Evolutionary conservation across 257 asterid genomes (phyloP), one percentile per base, ranked within the genome.

Genomic region (Buddleja alternifolia): DNA sequence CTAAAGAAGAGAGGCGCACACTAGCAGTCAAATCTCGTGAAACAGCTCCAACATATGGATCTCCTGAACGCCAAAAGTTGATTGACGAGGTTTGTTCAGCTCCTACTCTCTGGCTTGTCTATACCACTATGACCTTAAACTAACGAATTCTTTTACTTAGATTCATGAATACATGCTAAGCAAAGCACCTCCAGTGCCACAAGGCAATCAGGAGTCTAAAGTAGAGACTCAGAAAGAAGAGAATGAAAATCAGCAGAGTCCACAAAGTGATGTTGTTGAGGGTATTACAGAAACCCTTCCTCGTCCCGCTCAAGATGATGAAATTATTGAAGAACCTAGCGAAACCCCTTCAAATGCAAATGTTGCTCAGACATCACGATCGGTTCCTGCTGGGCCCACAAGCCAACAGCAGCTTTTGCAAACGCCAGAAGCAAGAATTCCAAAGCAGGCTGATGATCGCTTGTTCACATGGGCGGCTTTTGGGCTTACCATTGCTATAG

Each of bases 81-180:
- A 86, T 86, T n/a, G 85, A 86, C 9, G 90, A 86, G 90, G 93
- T 86, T 63, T 50, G 64, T 11, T 42, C 34, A 12, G 53, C 16
- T 34, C 65, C 57, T 50, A n/a, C 24, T 52, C 34, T 55, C 11
- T 15, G 3, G 39, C 23, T 29, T 3, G 0, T 58, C 7, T 36
- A 0, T 3, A 2, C 0, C 6, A n/a, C 15, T 16, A 14, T 17
- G 47, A 48, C 9, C 46, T 32, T 15, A 52, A 25, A 57, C 59
- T 58, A 34, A 58, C n/a, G 24, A 32, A 10, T 19, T 63, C 39
- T 4, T 51, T 29, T 63, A 10, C 77, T 41, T 47, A 87, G 94
- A 85, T 87, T 70, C 94, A 87, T 40, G 87, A 84, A 48, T 84
- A 83, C 69, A 82, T 87, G 91, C 70, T 84, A 36, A 82, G 87